Conservation (phyloP, 371 early-diverging fungal species). For the Rhizopus arrhizus region DNA sequence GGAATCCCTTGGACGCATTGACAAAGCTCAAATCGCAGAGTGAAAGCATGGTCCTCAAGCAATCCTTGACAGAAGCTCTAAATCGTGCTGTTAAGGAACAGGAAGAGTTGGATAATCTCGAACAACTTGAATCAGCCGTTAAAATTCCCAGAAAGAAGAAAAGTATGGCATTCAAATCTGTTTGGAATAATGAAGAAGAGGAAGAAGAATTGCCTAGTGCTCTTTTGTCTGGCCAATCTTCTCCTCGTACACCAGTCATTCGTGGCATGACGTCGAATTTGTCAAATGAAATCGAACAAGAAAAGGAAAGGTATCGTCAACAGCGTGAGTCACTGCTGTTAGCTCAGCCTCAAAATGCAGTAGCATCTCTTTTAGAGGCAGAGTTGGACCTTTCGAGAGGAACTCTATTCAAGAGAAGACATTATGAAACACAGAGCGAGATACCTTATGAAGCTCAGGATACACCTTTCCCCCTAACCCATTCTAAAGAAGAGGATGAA, state of each 20-base stretch:
- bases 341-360: constrained; percentile 21
- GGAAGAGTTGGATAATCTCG: constrained; percentile 7
- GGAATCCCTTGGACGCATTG: constrained; percentile 27
- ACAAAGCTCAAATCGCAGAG: constrained; percentile 19
- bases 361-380: constrained; percentile 30
- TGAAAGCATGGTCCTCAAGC: constrained; percentile 27
- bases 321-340: constrained; percentile 23
- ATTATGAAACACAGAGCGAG: neutral
- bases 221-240: constrained; percentile 18
- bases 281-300: constrained; percentile 23
- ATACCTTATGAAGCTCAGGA: neutral
- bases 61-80: constrained; percentile 22
- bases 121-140: neutral
- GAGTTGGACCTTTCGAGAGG: constrained; percentile 35
- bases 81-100: constrained; percentile 12
- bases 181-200: constrained; percentile 24
- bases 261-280: constrained; percentile 13
- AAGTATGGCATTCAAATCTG: constrained; percentile 9
- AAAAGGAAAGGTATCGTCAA: constrained; percentile 30
- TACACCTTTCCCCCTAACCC: neutral
- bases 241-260: constrained; percentile 32
- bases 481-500: constrained; percentile 6
- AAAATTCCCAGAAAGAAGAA: neutral
- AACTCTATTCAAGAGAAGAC: constrained; percentile 17
- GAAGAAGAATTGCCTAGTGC: constrained; percentile 19